Base-by-base conservation (phyloP, 768 basidiomycete genomes). In the Dictyophora rubrovolvata region DNA sequence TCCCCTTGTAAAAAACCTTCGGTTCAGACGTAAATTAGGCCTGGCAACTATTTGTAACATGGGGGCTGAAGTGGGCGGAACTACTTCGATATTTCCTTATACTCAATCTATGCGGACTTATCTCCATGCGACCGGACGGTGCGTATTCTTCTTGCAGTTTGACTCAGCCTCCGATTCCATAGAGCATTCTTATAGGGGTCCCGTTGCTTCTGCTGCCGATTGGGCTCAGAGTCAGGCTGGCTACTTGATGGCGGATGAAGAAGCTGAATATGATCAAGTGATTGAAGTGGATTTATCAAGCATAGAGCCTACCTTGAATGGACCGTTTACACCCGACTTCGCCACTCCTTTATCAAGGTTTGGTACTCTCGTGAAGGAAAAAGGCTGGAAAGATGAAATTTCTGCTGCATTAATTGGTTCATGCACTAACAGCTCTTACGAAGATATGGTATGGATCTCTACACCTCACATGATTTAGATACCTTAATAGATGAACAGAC, bases 21-120 rank as follows among this genome's bases (percentile, higher is more conserved):
- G 47, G 28, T 54, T 28, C 14, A 55, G 46, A 48, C 10, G 57
- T 49, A 16, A 22, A 49, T 28, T 53, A 88, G 89, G 90, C 57
- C 74, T 96, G 56, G 96, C 95, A 1, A 98, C 96, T 1, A 88
- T 99, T 57, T 88, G 91, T 48, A 98, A 99, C 72, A 99, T 98
- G 96, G 96, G 96, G 54, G 96, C 96, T 12, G 96, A 99, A 76
- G 94, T 98, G n/a, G 96, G 96, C 42, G 96, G 96, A n/a, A 99
- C 96, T 1, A 98, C 96, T 0, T 95, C 94, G 1, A 92, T 89
- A 6, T 99, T 99, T 79, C 94, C 95, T 5, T 99, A 98, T 73
- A 93, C 92, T 16, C 72, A 81, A 17, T 83, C 83, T 66, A 98
- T 98, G 95, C 79, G 84, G 34, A 77, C 82, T 36, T 99, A 98